phyloP scores from a whole-genome alignment of 2,329 filamentous ascomycete species.

The Aspergillus glaucus region DNA sequence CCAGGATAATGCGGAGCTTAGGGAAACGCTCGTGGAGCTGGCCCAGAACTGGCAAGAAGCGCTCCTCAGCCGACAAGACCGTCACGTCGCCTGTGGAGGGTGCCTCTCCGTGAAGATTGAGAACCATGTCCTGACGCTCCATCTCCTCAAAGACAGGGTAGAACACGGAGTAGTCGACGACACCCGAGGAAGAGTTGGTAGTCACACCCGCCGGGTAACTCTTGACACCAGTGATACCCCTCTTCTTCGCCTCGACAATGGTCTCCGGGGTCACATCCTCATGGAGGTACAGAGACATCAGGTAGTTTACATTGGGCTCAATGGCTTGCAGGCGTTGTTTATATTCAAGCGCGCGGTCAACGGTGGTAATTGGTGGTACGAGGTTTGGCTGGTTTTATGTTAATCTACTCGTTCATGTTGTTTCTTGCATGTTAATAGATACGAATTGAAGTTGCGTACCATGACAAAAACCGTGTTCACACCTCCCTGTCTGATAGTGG shows the following conservation, averaged over 20 bases:
- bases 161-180: slow-evolving; percentile 39
- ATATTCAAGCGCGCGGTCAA: slow-evolving; percentile 61
- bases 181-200: slow-evolving; percentile 51
- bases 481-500: slow-evolving; percentile 54
- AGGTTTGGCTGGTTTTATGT: slow-evolving; percentile 53
- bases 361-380: slow-evolving; percentile 56
- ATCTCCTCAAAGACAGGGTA: slow-evolving; percentile 74
- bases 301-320: slow-evolving; percentile 58
- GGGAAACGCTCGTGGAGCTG: slow-evolving; percentile 71
- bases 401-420: slow-evolving; percentile 7
- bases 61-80: slow-evolving; percentile 63
- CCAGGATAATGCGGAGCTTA: slow-evolving; percentile 50
- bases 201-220: slow-evolving; percentile 44
- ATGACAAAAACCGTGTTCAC: slow-evolving; percentile 57
- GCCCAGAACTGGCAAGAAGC: slow-evolving; percentile 73
- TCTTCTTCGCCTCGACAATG: slow-evolving; percentile 65
- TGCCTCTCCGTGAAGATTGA: slow-evolving; percentile 84
- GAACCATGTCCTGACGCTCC: slow-evolving; percentile 73
- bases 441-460: slow-evolving; percentile 26
- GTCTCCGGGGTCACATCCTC: slow-evolving; percentile 59
- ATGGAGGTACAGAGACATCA: slow-evolving; percentile 69
- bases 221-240: slow-evolving; percentile 64
- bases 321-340: slow-evolving; percentile 54
- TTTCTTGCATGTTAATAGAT: background rate
- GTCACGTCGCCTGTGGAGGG: slow-evolving; percentile 40